A percentile compares a stretch with the other conserved stretches of the same genome.
phyloP scores from a whole-genome alignment of 2,329 filamentous ascomycete species.

The Monilinia laxa region DNA sequence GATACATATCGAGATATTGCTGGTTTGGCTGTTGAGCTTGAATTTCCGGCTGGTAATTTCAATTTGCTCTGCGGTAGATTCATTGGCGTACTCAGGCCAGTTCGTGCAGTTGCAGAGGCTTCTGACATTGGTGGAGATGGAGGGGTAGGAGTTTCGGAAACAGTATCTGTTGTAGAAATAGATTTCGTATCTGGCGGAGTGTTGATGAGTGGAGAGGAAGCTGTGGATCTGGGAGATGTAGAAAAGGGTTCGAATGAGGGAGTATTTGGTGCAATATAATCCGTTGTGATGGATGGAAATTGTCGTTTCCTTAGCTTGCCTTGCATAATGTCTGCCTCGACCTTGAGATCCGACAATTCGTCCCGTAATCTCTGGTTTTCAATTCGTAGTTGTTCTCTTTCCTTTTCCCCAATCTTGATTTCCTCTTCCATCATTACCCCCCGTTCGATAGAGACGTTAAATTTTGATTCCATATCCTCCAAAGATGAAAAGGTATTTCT shows the following conservation, averaged over 20 bases:
- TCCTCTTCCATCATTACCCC: constrained; percentile 94
- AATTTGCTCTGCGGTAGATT: constrained; percentile 46
- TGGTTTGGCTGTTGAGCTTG: constrained; percentile 55
- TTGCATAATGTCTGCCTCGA: constrained; percentile 90
- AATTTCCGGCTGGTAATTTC: constrained; percentile 56
- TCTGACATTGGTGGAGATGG: constrained; percentile 95
- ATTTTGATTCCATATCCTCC: constrained; percentile 96
- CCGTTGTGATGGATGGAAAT: constrained; percentile 59
- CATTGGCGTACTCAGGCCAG: constrained; percentile 36
- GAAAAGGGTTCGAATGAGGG: constrained; percentile 61
- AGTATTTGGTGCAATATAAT: constrained; percentile 64
- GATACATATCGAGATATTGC: constrained; percentile 35
- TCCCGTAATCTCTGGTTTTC: constrained; percentile 87
- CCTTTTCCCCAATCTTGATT: constrained; percentile 85
- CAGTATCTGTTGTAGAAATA: constrained; percentile 54
- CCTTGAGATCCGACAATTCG: constrained; percentile 88
- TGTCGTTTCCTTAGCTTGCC: constrained; percentile 84
- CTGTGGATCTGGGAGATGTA: constrained; percentile 76
- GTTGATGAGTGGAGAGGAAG: constrained; percentile 84
- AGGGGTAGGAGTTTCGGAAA: constrained; percentile 72
- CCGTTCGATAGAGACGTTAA: constrained; percentile 90
- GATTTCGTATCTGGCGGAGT: constrained; percentile 77
- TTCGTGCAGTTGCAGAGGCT: constrained; percentile 51
- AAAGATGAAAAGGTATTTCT: constrained; percentile 93
- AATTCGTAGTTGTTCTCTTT: constrained; percentile 84